These are phyloP conservation scores for Acrocalymma vagum DNA, from an alignment of 2,329 filamentous ascomycete species.

Conservation along the genomic window DNA sequence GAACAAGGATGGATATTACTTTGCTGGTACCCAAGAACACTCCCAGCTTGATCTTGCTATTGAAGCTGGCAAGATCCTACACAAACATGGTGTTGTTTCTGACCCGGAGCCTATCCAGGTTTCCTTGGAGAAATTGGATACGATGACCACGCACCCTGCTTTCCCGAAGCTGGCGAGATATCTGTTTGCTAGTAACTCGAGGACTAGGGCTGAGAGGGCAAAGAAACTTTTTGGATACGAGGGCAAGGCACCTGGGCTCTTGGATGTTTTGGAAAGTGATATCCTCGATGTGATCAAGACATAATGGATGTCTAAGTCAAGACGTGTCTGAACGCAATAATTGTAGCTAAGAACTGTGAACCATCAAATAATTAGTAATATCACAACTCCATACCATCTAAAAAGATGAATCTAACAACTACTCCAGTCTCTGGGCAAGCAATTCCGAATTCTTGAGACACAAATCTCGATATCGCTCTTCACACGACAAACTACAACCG, in stretches of 20 bases:
- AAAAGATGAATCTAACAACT: too few species aligned
- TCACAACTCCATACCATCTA: too few species aligned
- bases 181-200: slow-evolving; percentile 61
- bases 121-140: slow-evolving; percentile 33
- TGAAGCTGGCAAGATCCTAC: slow-evolving; percentile 31
- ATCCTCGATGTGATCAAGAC: slow-evolving; percentile 23
- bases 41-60: slow-evolving; percentile 37
- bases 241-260: slow-evolving; percentile 57
- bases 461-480: too few species aligned
- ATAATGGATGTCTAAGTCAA: too few species aligned
- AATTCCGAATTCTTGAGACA: too few species aligned
- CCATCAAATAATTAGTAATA: too few species aligned
- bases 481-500: too few species aligned
- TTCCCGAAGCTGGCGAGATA: slow-evolving; percentile 40
- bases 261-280: slow-evolving; percentile 50
- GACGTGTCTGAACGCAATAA: too few species aligned
- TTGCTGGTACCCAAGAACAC: slow-evolving; percentile 50
- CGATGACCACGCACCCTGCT: slow-evolving; percentile 22
- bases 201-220: slow-evolving; percentile 62
- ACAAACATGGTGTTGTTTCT: slow-evolving; percentile 31
- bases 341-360: too few species aligned
- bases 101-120: slow-evolving; percentile 32
- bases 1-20: slow-evolving; percentile 60
- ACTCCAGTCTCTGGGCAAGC: too few species aligned
- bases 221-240: slow-evolving; percentile 65